Conservation (phyloP, 2,329 filamentous ascomycete genomes). For the Davidsoniella australis region DNA sequence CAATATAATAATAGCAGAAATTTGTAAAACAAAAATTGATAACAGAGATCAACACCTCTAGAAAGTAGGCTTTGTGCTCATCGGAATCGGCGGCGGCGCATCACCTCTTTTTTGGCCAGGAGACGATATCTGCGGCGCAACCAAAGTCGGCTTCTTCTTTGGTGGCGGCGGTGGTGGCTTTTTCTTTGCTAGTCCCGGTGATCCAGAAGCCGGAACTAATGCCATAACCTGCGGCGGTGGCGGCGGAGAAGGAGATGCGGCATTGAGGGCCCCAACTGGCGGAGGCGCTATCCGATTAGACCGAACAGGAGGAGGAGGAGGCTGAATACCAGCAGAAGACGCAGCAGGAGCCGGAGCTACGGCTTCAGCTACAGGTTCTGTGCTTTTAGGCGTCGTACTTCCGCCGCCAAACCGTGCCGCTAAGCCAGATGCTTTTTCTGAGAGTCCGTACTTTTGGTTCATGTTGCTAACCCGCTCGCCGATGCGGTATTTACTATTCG, state of each 20-base stretch:
- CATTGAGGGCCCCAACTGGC: neutral
- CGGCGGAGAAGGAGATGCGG: neutral
- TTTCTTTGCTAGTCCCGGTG: conserved; percentile 27
- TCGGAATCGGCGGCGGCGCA: conserved; percentile 34
- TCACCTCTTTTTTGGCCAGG: conserved; percentile 11
- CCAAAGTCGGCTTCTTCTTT: conserved; percentile 32
- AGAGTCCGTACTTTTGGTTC: conserved; percentile 10
- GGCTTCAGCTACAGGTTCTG: neutral
- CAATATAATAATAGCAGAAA: too few relatives aligned
- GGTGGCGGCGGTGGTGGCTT: conserved; percentile 34
- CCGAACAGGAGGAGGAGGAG: neutral
- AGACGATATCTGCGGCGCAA: conserved; percentile 5
- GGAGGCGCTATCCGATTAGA: neutral
- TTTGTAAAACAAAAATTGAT: too few relatives aligned
- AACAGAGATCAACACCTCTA: neutral
- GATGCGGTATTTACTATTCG: conserved; percentile 47
- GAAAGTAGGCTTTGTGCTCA: conserved; percentile 29
- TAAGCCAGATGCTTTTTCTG: conserved; percentile 10
- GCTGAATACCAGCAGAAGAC: neutral
- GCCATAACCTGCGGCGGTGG: neutral
- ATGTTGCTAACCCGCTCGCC: conserved; percentile 20
- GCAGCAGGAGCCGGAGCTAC: neutral
- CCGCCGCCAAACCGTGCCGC: conserved; percentile 4
- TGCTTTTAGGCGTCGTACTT: conserved; percentile 6
- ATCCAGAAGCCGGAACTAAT: neutral